Evolutionary conservation across 495 filamentous ascomycete species (phyloP).

Genomic region (Oleoguttula mirabilis): DNA sequence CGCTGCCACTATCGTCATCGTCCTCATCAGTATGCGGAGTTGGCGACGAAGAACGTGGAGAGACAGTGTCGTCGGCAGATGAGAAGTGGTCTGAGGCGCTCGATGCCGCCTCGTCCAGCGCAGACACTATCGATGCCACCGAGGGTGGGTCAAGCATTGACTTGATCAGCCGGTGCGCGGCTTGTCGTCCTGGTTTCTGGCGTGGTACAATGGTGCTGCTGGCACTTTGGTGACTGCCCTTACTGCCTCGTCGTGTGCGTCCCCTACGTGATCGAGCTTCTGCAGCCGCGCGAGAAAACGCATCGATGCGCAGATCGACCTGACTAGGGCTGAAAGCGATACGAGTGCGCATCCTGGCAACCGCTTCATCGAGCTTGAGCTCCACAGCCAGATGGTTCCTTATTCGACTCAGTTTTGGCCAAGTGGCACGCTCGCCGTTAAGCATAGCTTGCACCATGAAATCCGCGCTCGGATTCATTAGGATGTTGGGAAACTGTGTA

Average conservation of each 20-base stretch:
- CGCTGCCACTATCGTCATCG: constrained; percentile 2
- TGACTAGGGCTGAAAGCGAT: constrained; percentile 72
- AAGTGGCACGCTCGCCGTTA: constrained; percentile 73
- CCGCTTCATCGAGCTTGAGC: constrained; percentile 70
- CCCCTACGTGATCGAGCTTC: background rate
- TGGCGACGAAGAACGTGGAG: constrained; percentile 4
- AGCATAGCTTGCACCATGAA: constrained; percentile 72
- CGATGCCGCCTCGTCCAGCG: background rate
- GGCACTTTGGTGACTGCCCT: constrained; percentile 2
- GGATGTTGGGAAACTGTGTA: constrained; percentile 59
- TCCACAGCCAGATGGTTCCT: constrained; percentile 78
- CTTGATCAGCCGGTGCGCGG: background rate
- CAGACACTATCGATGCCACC: background rate
- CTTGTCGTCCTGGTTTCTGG: background rate
- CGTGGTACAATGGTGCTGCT: constrained; percentile 1
- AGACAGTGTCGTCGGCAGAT: constrained; percentile 4
- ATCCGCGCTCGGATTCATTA: constrained; percentile 79
- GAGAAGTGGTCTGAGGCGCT: background rate
- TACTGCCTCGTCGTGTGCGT: constrained; percentile 6
- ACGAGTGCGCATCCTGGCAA: constrained; percentile 59
- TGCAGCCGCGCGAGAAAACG: constrained; percentile 8
- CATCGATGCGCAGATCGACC: constrained; percentile 40
- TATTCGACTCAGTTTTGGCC: constrained; percentile 75
- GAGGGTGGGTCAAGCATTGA: constrained; percentile 1
- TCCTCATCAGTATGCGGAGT: constrained; percentile 1